Base-by-base conservation (phyloP, 2,329 filamentous ascomycete genomes). In the Seiridium cupressi region DNA sequence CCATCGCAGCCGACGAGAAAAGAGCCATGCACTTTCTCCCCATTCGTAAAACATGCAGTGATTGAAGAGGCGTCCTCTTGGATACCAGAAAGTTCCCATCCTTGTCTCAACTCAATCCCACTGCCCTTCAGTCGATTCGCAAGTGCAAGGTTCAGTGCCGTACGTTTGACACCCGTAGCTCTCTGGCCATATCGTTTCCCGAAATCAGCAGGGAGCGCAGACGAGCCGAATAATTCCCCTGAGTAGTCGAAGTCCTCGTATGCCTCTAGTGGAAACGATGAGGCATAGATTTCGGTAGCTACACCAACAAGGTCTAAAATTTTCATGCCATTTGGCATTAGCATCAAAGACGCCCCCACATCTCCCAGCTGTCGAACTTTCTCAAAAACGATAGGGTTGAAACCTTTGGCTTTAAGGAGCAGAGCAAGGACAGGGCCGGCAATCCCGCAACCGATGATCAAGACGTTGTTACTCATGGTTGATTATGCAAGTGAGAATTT, bases 271-370 rank as follows among this genome's bases (percentile, higher is more conserved):
- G 65, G 66, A 5, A 60, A 49, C 10, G 55, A 46, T 32, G 47
- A 44, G 13, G 47, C 34, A 11, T 35, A 53, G 44, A 59, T 48
- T 18, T 35, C 42, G 13, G 46, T 46, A 8, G 51, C 57, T 38
- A 61, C 34, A 4, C 67, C 65, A 26, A 69, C 58, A 5, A 69
- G 55, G 32, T 64, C 47, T 26, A 70, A 60, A 6, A 69, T 65
- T 54, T 70, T 70, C 9, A 53, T 65, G 54, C 67, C 68, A 49
- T 70, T 70, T 0, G 67, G 65, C 57, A 65, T 65, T 8, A 70
- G 58, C 67, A 70, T 67, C 32, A 69, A 44, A 4, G 67, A 69
- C 1, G 67, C 65, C 1, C 68, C 67, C 3, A 63, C 66, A 58
- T 66, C 68, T 11, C 64, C 66, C 11, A 66, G 61, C 32, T 64